Evolutionary conservation across 352 stramenopile species (phyloP).

Genomic region (Blastocystis hominis): DNA sequence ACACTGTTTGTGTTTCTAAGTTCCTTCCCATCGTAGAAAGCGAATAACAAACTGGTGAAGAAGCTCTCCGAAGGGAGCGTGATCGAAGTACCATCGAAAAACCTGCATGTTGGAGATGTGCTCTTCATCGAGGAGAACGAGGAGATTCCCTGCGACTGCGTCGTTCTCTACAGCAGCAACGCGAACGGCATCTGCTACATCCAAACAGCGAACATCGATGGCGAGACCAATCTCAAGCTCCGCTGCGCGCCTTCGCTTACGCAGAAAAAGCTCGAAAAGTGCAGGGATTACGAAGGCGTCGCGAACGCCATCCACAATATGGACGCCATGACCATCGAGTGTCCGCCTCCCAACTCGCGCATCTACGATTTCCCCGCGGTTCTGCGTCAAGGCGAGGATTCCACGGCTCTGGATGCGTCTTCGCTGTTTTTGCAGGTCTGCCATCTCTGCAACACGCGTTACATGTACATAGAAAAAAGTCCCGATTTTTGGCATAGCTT

Average conservation of each 20-base stretch:
- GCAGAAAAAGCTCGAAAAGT: slow-evolving; percentile 67
- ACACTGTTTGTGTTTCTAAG: slow-evolving; percentile 66
- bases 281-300: slow-evolving; percentile 66
- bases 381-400: background rate
- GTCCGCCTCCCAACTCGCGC: slow-evolving; percentile 68
- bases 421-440: slow-evolving; percentile 74
- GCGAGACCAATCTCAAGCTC: slow-evolving; percentile 82
- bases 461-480: slow-evolving; percentile 64
- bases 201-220: slow-evolving; percentile 75
- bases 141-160: slow-evolving; percentile 60
- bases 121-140: slow-evolving; percentile 57
- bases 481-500: background rate
- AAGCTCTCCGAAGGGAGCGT: background rate
- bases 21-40: slow-evolving; percentile 46
- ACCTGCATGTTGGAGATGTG: slow-evolving; percentile 45
- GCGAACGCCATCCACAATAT: slow-evolving; percentile 69
- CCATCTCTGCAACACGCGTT: slow-evolving; percentile 77
- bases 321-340: slow-evolving; percentile 59
- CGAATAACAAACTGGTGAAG: slow-evolving; percentile 2
- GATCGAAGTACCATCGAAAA: background rate
- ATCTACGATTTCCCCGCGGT: slow-evolving; percentile 76
- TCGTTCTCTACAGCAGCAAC: slow-evolving; percentile 59
- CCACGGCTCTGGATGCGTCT: slow-evolving; percentile 19
- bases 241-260: slow-evolving; percentile 69
- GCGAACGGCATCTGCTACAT: slow-evolving; percentile 65